Conservation (phyloP, 768 basidiomycete genomes). For the Leucocoprinus birnbaumii region DNA sequence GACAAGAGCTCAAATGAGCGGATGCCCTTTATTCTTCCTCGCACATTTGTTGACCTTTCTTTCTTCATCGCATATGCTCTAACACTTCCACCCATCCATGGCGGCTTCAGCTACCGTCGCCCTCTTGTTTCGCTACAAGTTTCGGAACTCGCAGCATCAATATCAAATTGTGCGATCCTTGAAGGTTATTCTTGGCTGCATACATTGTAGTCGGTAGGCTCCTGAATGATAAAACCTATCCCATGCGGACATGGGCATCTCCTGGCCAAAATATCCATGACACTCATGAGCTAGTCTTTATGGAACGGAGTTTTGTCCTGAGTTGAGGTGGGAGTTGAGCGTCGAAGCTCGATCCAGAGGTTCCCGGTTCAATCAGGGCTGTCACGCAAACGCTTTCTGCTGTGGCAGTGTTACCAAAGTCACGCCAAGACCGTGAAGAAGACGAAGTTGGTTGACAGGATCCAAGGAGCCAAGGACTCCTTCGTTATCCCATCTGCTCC, state of each 20-base stretch:
- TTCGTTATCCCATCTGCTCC: constrained; percentile 18
- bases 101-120: neutral
- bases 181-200: constrained; percentile 2
- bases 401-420: too few species aligned
- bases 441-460: too few species aligned
- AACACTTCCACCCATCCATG: neutral
- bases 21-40: neutral
- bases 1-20: too few species aligned
- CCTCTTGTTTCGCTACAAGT: constrained; percentile 1
- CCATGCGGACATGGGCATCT: constrained; percentile 7
- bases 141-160: too few species aligned
- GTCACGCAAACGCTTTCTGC: neutral
- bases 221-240: constrained; percentile 2
- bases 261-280: constrained; percentile 7
- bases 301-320: constrained; percentile 6
- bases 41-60: neutral
- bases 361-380: neutral
- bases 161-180: neutral
- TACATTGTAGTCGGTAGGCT: constrained; percentile 4
- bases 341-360: constrained; percentile 6
- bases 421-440: neutral
- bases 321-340: constrained; percentile 2
- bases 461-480: too few species aligned
- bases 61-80: constrained; percentile 7
- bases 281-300: neutral